phyloP scores from a whole-genome alignment of 2,329 filamentous ascomycete genomes.

The Keithomyces neogunnii region DNA sequence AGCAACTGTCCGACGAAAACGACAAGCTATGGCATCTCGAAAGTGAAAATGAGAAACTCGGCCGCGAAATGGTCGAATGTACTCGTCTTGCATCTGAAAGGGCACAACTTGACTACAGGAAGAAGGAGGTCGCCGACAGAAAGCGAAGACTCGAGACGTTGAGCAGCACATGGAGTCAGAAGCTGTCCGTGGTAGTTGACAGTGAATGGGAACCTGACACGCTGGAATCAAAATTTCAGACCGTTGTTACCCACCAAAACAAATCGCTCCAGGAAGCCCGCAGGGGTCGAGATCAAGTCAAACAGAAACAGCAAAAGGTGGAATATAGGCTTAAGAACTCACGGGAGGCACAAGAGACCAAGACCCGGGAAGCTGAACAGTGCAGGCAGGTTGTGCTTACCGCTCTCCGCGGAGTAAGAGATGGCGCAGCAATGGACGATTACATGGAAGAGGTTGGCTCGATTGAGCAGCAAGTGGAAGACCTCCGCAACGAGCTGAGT shows the following conservation, averaged over 20 bases:
- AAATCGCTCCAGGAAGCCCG: slow-evolving; percentile 55
- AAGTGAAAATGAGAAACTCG: slow-evolving; percentile 61
- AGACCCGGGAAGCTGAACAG: slow-evolving; percentile 50
- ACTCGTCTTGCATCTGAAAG: slow-evolving; percentile 74
- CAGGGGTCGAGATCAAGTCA: slow-evolving; percentile 59
- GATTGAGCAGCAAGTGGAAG: slow-evolving; percentile 49
- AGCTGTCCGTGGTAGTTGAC: slow-evolving; percentile 58
- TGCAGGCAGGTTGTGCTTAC: slow-evolving; percentile 49
- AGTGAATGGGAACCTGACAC: slow-evolving; percentile 58
- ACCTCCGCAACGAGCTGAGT: slow-evolving; percentile 57
- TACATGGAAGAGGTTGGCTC: slow-evolving; percentile 42
- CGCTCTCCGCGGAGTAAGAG: slow-evolving; percentile 37
- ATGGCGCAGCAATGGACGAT: slow-evolving; percentile 41
- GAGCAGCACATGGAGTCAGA: slow-evolving; percentile 62
- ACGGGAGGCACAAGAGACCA: slow-evolving; percentile 56
- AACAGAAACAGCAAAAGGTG: slow-evolving; percentile 66
- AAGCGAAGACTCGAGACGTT: slow-evolving; percentile 71
- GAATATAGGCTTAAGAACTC: slow-evolving; percentile 63
- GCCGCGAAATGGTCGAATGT: slow-evolving; percentile 73
- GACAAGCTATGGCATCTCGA: slow-evolving; percentile 61
- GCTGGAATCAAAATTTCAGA: slow-evolving; percentile 64
- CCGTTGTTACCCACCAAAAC: slow-evolving; percentile 47
- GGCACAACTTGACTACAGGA: slow-evolving; percentile 74
- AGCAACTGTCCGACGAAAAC: slow-evolving; percentile 59
- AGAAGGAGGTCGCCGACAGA: slow-evolving; percentile 68